Conservation (phyloP, 306 rosid species). For the Prunus dulcis region DNA sequence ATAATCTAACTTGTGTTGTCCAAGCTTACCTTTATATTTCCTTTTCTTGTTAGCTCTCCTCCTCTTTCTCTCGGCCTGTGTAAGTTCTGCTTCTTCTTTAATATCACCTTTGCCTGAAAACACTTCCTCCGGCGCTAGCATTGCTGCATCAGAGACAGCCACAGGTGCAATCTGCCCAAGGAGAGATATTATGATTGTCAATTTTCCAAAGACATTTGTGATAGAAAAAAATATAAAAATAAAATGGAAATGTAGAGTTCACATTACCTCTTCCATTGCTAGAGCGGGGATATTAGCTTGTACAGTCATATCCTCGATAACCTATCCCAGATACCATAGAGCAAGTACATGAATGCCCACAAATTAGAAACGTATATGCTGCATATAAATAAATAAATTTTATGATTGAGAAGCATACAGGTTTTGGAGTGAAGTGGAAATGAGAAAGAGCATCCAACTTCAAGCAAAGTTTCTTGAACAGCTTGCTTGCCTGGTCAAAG, state of each 20-base stretch:
- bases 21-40: slow-evolving; percentile 68
- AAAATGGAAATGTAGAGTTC: slow-evolving; percentile 15
- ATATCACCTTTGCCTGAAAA: slow-evolving; percentile 89
- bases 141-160: slow-evolving; percentile 95
- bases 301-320: slow-evolving; percentile 84
- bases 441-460: slow-evolving; percentile 95
- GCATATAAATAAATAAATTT: slow-evolving; percentile 7
- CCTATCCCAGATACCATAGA: slow-evolving; percentile 44
- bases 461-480: slow-evolving; percentile 73
- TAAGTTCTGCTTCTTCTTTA: slow-evolving; percentile 85
- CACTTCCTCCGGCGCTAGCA: slow-evolving; percentile 99
- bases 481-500: slow-evolving; percentile 62
- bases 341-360: background rate
- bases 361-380: background rate
- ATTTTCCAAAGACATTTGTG: background rate
- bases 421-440: slow-evolving; percentile 90
- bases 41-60: slow-evolving; percentile 90
- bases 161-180: slow-evolving; percentile 79
- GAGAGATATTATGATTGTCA: slow-evolving; percentile 22
- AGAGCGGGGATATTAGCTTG: slow-evolving; percentile 86
- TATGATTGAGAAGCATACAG: slow-evolving; percentile 48
- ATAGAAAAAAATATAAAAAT: background rate
- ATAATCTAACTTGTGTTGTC: background rate
- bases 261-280: slow-evolving; percentile 92
- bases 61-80: slow-evolving; percentile 83